A percentile compares a stretch with the other conserved stretches of the same genome.
These are phyloP conservation scores for Zarea fungicola DNA, from an alignment of 2,329 filamentous ascomycete genomes.

Conservation along the genomic window DNA sequence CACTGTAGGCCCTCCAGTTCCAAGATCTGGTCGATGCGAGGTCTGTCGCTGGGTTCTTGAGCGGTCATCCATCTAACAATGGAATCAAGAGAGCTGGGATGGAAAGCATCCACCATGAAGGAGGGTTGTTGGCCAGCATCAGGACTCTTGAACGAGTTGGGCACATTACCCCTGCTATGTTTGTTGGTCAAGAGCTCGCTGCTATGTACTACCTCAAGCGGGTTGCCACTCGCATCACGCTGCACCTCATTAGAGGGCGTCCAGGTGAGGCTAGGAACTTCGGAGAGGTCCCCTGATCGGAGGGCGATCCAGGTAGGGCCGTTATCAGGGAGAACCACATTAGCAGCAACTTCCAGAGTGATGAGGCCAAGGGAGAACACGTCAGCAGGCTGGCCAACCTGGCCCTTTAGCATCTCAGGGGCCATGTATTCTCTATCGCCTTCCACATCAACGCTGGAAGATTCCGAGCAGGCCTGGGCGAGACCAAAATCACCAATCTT, in stretches of 20 bases:
- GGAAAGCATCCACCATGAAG: conserved; percentile 78
- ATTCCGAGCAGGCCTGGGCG: conserved; percentile 72
- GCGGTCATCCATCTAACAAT: conserved; percentile 86
- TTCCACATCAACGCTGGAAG: conserved; percentile 75
- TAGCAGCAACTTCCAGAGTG: conserved; percentile 89
- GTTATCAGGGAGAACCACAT: conserved; percentile 90
- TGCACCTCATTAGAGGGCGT: conserved; percentile 65
- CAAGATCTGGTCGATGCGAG: conserved; percentile 68
- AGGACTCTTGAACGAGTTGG: conserved; percentile 44
- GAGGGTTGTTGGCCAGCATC: conserved; percentile 61
- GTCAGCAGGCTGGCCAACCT: conserved; percentile 86
- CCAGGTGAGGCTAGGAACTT: conserved; percentile 82
- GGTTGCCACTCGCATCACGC: conserved; percentile 63
- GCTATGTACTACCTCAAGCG: conserved; percentile 33
- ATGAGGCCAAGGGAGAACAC: conserved; percentile 93
- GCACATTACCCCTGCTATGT: conserved; percentile 30
- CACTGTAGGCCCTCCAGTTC: conserved; percentile 70
- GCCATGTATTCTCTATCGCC: conserved; percentile 96
- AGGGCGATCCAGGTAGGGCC: conserved; percentile 87
- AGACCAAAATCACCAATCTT: conserved; percentile 86
- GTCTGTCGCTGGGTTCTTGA: conserved; percentile 67
- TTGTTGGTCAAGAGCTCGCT: conserved; percentile 29
- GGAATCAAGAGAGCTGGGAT: conserved; percentile 72
- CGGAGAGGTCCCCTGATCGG: conserved; percentile 81
- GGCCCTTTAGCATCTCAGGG: conserved; percentile 81